Evolutionary conservation across 768 basidiomycete genomes (phyloP), one percentile per base, ranked within the genome.

Genomic region (Thelephora ganbajun): DNA sequence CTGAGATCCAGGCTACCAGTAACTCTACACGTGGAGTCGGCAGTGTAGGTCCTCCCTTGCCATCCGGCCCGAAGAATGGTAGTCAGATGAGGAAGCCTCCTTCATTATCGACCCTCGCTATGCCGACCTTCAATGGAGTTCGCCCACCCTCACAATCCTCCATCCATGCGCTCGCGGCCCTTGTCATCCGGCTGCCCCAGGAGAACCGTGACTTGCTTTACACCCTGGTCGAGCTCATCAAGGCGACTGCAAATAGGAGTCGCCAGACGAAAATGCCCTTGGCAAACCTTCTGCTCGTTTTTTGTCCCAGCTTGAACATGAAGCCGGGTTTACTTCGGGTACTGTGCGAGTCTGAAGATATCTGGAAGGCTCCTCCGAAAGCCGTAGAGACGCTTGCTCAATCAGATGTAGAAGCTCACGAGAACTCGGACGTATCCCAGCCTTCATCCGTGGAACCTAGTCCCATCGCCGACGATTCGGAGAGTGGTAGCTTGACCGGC

Each of bases 181-280:
- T 93, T 34, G 69, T 93, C 39, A 63, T 68, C 13, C 73, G 75
- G 50, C 68, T 97, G 0, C 91, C 92, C 0, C 64, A 63, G 50
- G 88, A 89, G 60, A 89, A 92, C 56, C 74, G 80, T 48, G 90
- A 91, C 59, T 69, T 94, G n/a, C 68, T 93, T 34, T 70, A 76
- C 43, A 93, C 89, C 11, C 78, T 94, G 19, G 74, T 79, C 43
- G 80, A 88, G 54, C 69, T 96, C 34, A 83, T 94, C 53, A 77
- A 74, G 39, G 77, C 74, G 37, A 92, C 89, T 12, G 78, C 86
- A 0, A 69, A 67, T 48, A 71, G 76, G 52, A 71, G 72, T 56
- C 73, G 72, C 53, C 75, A 78, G 56, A 97, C 90, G 33, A 89
- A 88, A 65, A 97, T 97, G 92, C 88, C 90, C 2, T 63, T 96